These are phyloP conservation scores for Lyophyllum semitale DNA, from an alignment of 768 basidiomycete genomes.

Conservation along the genomic window DNA sequence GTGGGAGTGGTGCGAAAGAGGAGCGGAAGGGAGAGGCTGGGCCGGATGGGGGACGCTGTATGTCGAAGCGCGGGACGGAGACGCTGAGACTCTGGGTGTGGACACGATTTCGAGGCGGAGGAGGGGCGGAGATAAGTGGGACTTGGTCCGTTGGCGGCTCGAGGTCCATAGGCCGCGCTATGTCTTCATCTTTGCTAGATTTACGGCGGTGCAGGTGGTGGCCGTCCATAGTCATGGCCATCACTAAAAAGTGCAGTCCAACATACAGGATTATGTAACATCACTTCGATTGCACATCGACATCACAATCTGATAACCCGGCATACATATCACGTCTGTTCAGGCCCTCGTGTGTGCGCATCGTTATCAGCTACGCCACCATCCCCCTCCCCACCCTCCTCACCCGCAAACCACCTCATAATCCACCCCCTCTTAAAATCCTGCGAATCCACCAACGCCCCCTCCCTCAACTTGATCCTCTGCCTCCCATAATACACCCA, in stretches of 20 bases:
- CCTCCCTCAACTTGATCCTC: too few species aligned
- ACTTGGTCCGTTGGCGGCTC: slow-evolving; percentile 7
- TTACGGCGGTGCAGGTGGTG: slow-evolving; percentile 40
- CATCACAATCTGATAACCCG: too few species aligned
- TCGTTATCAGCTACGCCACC: too few species aligned
- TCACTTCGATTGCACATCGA: too few species aligned
- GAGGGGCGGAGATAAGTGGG: slow-evolving; percentile 16
- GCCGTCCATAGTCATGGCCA: slow-evolving; percentile 12
- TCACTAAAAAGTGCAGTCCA: neutral
- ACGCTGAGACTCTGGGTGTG: slow-evolving; percentile 24
- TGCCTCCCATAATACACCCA: too few species aligned
- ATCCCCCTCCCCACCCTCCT: too few species aligned
- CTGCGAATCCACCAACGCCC: too few species aligned
- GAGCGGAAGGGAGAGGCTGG: slow-evolving; percentile 33
- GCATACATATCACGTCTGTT: too few species aligned
- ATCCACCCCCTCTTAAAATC: too few species aligned
- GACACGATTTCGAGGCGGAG: slow-evolving; percentile 27
- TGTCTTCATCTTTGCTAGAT: slow-evolving; percentile 43
- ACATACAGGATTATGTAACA: too few species aligned
- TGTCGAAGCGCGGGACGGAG: slow-evolving; percentile 28
- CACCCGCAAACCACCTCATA: too few species aligned
- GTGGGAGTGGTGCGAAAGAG: slow-evolving; percentile 29
- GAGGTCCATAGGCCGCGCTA: slow-evolving; percentile 21
- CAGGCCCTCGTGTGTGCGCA: too few species aligned
- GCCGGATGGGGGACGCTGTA: slow-evolving; percentile 18